Evolutionary conservation across 2,329 filamentous ascomycete genomes (phyloP).

Genomic region (Cordyceps tenuipes): DNA sequence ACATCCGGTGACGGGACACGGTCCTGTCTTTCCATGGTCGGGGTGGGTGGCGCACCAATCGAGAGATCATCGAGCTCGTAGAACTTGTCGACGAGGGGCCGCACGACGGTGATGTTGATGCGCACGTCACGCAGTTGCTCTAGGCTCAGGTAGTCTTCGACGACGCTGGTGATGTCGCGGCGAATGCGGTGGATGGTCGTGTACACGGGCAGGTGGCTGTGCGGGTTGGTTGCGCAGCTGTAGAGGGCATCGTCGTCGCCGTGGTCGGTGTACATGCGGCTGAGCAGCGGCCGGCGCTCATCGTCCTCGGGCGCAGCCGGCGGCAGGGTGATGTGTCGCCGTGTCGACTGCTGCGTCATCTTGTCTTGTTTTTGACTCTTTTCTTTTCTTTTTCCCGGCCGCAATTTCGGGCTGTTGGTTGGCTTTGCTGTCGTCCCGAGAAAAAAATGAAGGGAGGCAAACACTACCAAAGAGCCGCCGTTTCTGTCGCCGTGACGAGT

Average conservation of each 20-base stretch:
- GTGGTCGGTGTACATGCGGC: constrained; percentile 23
- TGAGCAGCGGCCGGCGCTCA: constrained; percentile 29
- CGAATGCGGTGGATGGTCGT: constrained; percentile 67
- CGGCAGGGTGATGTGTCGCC: constrained; percentile 25
- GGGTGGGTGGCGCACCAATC: constrained; percentile 42
- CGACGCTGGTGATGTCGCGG: constrained; percentile 53
- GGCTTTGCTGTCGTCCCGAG: background rate
- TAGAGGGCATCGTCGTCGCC: constrained; percentile 32
- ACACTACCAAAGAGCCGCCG: background rate
- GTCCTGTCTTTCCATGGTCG: background rate
- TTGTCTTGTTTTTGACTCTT: background rate
- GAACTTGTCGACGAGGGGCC: constrained; percentile 75
- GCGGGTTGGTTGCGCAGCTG: constrained; percentile 48
- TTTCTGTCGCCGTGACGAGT: background rate
- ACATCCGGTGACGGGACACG: background rate
- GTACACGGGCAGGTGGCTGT: constrained; percentile 62
- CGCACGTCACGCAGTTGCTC: constrained; percentile 73
- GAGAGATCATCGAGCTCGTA: constrained; percentile 75
- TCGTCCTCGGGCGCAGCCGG: constrained; percentile 23
- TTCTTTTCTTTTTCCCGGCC: background rate
- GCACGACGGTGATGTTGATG: constrained; percentile 72
- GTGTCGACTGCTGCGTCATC: background rate
- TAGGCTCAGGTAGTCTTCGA: constrained; percentile 56
- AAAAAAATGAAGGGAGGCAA: background rate
- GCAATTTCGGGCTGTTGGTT: background rate